These are phyloP conservation scores for Xylariaceae sp. DNA, from an alignment of 2,329 filamentous ascomycete species.

Conservation along the genomic window DNA sequence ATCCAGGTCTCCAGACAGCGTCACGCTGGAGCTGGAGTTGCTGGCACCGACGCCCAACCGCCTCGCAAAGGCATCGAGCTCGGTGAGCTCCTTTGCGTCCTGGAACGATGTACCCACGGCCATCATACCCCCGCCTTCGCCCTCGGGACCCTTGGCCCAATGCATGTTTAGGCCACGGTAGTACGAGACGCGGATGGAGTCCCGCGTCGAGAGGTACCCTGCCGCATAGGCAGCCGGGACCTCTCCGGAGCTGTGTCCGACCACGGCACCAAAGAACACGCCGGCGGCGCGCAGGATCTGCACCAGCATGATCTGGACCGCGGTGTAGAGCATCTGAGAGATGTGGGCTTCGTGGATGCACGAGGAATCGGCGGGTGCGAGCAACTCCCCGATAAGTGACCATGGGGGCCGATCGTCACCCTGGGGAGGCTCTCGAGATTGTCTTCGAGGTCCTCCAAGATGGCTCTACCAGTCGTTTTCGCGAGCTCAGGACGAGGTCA, in stretches of 20 bases:
- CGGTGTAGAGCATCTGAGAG: slow-evolving; percentile 33
- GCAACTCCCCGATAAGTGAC: slow-evolving; percentile 11
- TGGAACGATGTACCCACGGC: slow-evolving; percentile 8
- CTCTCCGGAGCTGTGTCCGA: slow-evolving; percentile 27
- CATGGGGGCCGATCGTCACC: slow-evolving; percentile 19
- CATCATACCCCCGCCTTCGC: slow-evolving; percentile 8
- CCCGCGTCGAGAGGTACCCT: slow-evolving; percentile 8
- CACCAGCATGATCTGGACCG: slow-evolving; percentile 28
- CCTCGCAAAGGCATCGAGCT: slow-evolving; percentile 10
- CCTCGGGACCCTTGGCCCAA: background rate
- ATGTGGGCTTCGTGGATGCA: slow-evolving; percentile 31
- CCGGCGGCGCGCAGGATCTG: slow-evolving; percentile 24
- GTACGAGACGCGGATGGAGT: slow-evolving; percentile 15
- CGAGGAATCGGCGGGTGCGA: slow-evolving; percentile 9
- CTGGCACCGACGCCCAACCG: slow-evolving; percentile 20
- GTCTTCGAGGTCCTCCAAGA: slow-evolving; percentile 15
- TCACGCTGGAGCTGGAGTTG: slow-evolving; percentile 20
- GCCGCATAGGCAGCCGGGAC: slow-evolving; percentile 23
- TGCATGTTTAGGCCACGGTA: slow-evolving; percentile 13
- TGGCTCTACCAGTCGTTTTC: slow-evolving; percentile 8
- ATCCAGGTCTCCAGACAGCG: slow-evolving; percentile 22
- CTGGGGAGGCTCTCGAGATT: slow-evolving; percentile 12
- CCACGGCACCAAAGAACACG: slow-evolving; percentile 28
- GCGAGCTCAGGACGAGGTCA: slow-evolving; percentile 8
- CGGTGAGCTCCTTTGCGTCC: background rate